phyloP scores from a whole-genome alignment of 2,329 filamentous ascomycete species.

The Fusarium gaditjirri region DNA sequence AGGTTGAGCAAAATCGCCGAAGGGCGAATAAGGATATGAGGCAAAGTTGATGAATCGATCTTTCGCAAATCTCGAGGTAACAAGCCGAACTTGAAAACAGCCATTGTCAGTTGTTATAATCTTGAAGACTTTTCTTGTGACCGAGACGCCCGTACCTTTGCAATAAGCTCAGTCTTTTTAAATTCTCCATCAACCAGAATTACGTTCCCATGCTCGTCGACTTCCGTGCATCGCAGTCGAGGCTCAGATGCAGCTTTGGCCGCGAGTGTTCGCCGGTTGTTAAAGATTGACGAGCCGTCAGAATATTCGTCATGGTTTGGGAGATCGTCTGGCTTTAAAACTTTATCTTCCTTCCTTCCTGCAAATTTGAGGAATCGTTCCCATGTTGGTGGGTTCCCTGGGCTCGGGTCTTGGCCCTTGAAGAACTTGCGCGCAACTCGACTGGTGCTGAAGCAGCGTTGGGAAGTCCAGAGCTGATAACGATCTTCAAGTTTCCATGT shows the following conservation, averaged over 20 bases:
- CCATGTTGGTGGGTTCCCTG: constrained; percentile 53
- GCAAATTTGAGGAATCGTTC: constrained; percentile 60
- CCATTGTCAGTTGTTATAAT: constrained; percentile 6
- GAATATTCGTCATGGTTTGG: constrained; percentile 69
- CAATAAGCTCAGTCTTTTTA: constrained; percentile 96
- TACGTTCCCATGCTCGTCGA: constrained; percentile 91
- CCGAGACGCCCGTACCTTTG: constrained; percentile 69
- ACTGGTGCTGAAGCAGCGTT: constrained; percentile 48
- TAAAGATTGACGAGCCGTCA: constrained; percentile 68
- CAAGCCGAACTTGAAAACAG: constrained; percentile 76
- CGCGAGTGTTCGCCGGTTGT: constrained; percentile 74
- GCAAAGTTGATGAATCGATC: constrained; percentile 95
- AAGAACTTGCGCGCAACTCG: constrained; percentile 33
- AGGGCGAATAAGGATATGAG: constrained; percentile 92
- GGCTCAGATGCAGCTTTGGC: constrained; percentile 85
- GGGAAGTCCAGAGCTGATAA: constrained; percentile 13
- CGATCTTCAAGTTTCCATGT: constrained; percentile 24
- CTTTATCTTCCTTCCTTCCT: constrained; percentile 52
- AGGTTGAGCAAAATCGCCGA: constrained; percentile 95
- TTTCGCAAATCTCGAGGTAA: constrained; percentile 95
- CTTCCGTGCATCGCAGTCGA: constrained; percentile 90
- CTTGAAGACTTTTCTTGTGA: neutral
- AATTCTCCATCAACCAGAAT: constrained; percentile 95
- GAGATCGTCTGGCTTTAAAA: constrained; percentile 67
- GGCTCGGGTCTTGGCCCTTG: constrained; percentile 32